Conservation (phyloP, 2,329 filamentous ascomycete species). For the Scedosporium minutisporum region DNA sequence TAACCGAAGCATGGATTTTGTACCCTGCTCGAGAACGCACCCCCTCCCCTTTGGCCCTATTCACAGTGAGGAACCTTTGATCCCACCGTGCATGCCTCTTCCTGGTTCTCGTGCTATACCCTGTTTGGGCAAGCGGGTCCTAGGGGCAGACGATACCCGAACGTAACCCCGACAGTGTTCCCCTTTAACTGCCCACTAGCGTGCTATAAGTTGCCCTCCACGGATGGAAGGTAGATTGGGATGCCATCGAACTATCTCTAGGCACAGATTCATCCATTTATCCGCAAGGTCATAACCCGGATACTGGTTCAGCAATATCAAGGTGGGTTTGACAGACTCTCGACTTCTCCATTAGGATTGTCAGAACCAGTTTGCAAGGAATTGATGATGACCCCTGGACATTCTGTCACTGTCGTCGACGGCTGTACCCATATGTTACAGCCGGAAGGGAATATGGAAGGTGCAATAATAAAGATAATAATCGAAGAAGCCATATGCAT, state of each 20-base stretch:
- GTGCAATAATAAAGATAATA: too few relatives aligned
- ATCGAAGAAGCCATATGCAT: too few relatives aligned
- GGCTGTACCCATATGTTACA: too few relatives aligned
- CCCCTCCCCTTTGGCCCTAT: background rate
- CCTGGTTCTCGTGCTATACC: background rate
- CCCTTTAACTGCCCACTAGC: background rate
- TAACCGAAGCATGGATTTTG: background rate
- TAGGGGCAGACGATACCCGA: constrained; percentile 1
- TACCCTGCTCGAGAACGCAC: background rate
- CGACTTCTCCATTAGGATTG: background rate
- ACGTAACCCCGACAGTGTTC: background rate
- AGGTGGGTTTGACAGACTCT: background rate
- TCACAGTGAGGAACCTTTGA: constrained; percentile 2
- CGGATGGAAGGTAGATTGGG: background rate
- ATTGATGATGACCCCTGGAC: too few relatives aligned
- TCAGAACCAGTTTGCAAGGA: background rate
- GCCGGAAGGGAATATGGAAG: too few relatives aligned
- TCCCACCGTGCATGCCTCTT: background rate
- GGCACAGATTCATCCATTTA: background rate
- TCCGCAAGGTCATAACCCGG: background rate
- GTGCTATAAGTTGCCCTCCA: background rate
- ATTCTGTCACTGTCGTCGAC: too few relatives aligned
- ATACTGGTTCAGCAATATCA: background rate
- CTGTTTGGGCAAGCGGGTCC: background rate
- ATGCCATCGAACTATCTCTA: background rate